Percentiles rank a stretch among this genome's conserved stretches.
Conservation (phyloP, 495 filamentous ascomycete species). For the Corynascus novoguineensis region DNA sequence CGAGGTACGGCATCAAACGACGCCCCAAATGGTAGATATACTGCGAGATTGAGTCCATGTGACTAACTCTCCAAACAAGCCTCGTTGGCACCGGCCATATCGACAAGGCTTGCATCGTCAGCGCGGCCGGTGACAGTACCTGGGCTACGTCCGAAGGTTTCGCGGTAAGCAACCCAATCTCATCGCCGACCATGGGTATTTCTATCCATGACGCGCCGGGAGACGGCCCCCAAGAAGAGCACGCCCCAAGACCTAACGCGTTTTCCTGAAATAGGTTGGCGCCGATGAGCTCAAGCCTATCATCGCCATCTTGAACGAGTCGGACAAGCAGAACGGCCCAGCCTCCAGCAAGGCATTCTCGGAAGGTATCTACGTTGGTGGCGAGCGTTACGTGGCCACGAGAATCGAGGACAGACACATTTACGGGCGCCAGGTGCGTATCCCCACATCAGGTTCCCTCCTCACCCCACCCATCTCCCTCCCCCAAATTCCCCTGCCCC, state of each 20-base stretch:
- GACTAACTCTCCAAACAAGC: constrained; percentile 40
- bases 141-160: constrained; percentile 74
- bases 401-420: constrained; percentile 70
- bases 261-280: constrained; percentile 43
- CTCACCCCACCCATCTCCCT: not conserved
- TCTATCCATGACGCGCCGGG: not conserved
- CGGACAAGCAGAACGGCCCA: constrained; percentile 33
- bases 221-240: not conserved
- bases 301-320: constrained; percentile 35
- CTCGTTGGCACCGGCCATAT: constrained; percentile 77
- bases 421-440: constrained; percentile 76
- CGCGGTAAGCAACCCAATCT: constrained; percentile 49
- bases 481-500: not conserved
- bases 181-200: not conserved
- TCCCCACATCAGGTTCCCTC: too few relatives aligned
- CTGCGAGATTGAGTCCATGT: not conserved
- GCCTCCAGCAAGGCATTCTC: constrained; percentile 44
- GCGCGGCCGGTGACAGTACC: constrained; percentile 68
- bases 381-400: constrained; percentile 65
- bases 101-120: constrained; percentile 85
- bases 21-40: too few relatives aligned
- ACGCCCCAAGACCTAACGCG: not conserved
- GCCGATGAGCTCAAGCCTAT: constrained; percentile 56
- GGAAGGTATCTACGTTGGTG: constrained; percentile 64
- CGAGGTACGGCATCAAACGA: constrained; percentile 34